Evolutionary conservation across 2,329 filamentous ascomycete genomes (phyloP), one percentile per base, ranked within the genome.

Genomic region (Sordariomycetes sp.): DNA sequence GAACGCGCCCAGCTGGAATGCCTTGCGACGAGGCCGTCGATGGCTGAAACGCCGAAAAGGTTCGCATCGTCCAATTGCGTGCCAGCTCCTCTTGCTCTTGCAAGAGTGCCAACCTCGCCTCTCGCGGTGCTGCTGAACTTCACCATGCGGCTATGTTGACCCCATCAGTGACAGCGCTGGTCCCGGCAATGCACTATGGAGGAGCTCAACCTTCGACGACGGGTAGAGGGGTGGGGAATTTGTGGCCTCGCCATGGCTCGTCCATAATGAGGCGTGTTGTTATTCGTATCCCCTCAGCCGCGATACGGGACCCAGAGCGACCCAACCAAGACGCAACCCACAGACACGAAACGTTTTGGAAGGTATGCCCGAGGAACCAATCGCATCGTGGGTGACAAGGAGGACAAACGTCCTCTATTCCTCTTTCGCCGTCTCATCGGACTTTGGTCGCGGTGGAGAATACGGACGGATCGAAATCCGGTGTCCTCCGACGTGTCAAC

Each of bases 301-400:
- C 40, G 35, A 48, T 25, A 50, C 11, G 20, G n/a, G 46, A 22
- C 20, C 46, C 22, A 50, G 20, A 46, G 22, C 28, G 22, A 16
- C 11, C 54, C 24, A 48, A 43, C 12, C 43, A 43, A 32, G 4
- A 32, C 43, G 54, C 40, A 51, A 48, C 48, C 55, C 55, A 57
- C 55, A 32, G 32, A 57, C 55, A 53, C 53, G 48, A 57, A 57
- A 57, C 55, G 55, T 51, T 24, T 35, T 50, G 28, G 12, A 43
- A 24, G n/a, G 28, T 11, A n/a, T n/a, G 32, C 18, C 12, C 34
- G 28, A 52, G 18, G 34, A 40, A 22, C 55, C 48, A 53, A 57
- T 53, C 55, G 48, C 48, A 43, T 40, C 32, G 6, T 53, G 28
- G 46, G 35, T n/a, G 16, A 52, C 35, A 18, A 28, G 37, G 14